These are phyloP conservation scores for Talaromyces sp. DNA, from an alignment of 2,329 filamentous ascomycete genomes.

Conservation along the genomic window DNA sequence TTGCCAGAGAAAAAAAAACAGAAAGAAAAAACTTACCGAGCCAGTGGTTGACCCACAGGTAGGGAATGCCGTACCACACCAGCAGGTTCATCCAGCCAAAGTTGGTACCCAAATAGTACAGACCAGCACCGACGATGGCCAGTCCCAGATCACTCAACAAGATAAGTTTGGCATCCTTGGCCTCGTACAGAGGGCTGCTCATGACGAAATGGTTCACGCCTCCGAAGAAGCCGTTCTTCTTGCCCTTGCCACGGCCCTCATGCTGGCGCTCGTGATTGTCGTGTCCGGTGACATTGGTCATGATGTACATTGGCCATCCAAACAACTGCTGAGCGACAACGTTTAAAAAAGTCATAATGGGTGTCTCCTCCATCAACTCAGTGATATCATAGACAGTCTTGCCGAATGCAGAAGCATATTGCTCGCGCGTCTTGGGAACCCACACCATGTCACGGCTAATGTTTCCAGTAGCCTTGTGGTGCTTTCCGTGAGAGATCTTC, in stretches of 20 bases:
- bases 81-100: constrained; percentile 82
- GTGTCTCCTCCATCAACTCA: constrained; percentile 92
- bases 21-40: constrained; percentile 63
- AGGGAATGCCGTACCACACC: constrained; percentile 93
- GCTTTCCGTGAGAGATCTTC: constrained; percentile 99
- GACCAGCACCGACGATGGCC: constrained; percentile 53
- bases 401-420: constrained; percentile 71
- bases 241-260: constrained; percentile 90
- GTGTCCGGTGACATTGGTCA: constrained; percentile 93
- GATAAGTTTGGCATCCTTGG: constrained; percentile 83
- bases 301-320: constrained; percentile 89
- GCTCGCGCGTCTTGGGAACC: constrained; percentile 82
- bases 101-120: constrained; percentile 65
- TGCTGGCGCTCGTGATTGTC: constrained; percentile 85
- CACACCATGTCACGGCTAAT: constrained; percentile 99
- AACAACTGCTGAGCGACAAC: constrained; percentile 80
- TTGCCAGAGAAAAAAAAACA: neutral
- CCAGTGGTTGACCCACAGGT: constrained; percentile 99
- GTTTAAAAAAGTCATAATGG: constrained; percentile 69
- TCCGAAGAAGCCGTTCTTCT: constrained; percentile 71
- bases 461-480: constrained; percentile 98
- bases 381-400: constrained; percentile 71
- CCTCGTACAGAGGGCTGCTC: constrained; percentile 81
- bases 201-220: constrained; percentile 97
- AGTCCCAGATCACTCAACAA: constrained; percentile 80